These are phyloP conservation scores for Monilinia fructigena DNA, from an alignment of 2,329 filamentous ascomycete species.

Conservation along the genomic window DNA sequence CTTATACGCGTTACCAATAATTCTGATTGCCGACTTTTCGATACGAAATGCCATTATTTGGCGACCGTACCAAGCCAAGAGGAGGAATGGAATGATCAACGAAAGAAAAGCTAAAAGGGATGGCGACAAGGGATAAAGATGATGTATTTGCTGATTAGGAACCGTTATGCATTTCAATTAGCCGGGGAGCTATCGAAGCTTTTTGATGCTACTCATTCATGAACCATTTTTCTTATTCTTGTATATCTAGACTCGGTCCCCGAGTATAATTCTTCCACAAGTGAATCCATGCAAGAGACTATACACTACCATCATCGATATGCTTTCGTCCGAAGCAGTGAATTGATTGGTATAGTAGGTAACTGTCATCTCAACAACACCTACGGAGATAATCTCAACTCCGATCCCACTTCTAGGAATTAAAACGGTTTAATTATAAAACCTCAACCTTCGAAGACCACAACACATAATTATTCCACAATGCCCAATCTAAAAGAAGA, in stretches of 20 bases:
- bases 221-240: background rate
- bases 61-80: background rate
- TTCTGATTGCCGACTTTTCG: background rate
- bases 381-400: background rate
- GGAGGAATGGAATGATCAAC: too few species aligned
- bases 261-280: background rate
- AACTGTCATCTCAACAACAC: background rate
- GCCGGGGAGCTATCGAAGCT: background rate
- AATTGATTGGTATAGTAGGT: background rate
- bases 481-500: constrained; percentile 4
- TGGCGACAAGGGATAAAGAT: background rate
- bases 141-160: background rate
- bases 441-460: background rate
- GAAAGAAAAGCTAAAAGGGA: background rate
- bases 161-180: background rate
- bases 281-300: background rate
- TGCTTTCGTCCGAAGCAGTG: background rate
- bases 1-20: background rate
- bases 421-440: background rate
- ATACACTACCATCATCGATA: background rate
- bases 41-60: background rate
- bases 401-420: background rate
- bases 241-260: background rate
- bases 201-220: background rate
- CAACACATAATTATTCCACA: background rate